A percentile compares a stretch with the other conserved stretches of the same genome.
phyloP scores from a whole-genome alignment of 257 asterid species.

The Coffea canephora region DNA sequence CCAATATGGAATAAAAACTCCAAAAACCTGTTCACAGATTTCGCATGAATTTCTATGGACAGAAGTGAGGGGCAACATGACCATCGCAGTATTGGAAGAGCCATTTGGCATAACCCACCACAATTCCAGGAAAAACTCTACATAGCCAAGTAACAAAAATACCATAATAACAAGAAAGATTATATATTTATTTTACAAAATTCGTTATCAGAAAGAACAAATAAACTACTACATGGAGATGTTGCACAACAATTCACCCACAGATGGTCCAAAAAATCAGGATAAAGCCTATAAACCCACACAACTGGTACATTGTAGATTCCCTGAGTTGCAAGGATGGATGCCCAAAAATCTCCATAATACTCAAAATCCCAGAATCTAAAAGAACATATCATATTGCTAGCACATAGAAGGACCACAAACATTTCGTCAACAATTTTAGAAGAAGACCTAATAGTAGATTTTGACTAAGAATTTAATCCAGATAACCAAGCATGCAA shows the following conservation, averaged over 20 bases:
- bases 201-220: not conserved
- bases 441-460: not conserved
- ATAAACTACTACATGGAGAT: not conserved
- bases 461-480: not conserved
- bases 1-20: not conserved
- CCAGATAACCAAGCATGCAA: not conserved
- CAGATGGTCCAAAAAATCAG: not conserved
- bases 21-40: not conserved
- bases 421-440: not conserved
- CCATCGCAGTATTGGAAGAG: not conserved
- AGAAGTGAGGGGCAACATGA: not conserved
- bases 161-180: not conserved
- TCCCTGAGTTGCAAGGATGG: not conserved
- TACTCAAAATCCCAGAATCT: not conserved
- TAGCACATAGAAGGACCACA: not conserved
- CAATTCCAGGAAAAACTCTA: not conserved
- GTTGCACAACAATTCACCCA: not conserved
- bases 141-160: not conserved
- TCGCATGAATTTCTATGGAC: not conserved
- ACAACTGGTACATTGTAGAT: not conserved
- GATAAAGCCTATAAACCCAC: not conserved
- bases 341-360: not conserved
- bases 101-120: not conserved
- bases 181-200: not conserved
- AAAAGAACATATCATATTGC: not conserved